A percentile compares a stretch with the other conserved stretches of the same genome.
These are phyloP conservation scores for Pyrenochaeta sp. DNA, from an alignment of 2,329 filamentous ascomycete species.

Conservation along the genomic window DNA sequence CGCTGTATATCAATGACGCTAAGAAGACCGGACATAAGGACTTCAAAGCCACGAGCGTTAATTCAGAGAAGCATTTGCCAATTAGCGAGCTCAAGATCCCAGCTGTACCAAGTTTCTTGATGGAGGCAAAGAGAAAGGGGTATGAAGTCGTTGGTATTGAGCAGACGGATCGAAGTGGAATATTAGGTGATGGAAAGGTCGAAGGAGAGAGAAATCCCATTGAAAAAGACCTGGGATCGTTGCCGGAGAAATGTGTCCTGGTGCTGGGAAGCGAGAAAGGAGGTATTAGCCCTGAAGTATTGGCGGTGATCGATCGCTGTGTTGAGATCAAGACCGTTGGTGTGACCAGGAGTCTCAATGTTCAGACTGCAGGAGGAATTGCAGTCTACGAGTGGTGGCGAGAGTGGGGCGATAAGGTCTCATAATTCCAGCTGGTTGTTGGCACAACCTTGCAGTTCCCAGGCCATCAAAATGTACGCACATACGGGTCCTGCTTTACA, in stretches of 20 bases:
- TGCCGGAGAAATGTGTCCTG: conserved; percentile 53
- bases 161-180: conserved; percentile 60
- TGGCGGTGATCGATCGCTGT: conserved; percentile 60
- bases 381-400: conserved; percentile 62
- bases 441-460: too few relatives aligned
- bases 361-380: conserved; percentile 62
- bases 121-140: conserved; percentile 54
- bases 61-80: conserved; percentile 59
- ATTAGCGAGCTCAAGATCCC: conserved; percentile 50
- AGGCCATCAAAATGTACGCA: too few relatives aligned
- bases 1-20: conserved; percentile 55
- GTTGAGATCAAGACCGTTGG: conserved; percentile 63
- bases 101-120: conserved; percentile 50
- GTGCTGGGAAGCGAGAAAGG: conserved; percentile 62
- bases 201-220: not conserved
- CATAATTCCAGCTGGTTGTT: too few relatives aligned
- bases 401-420: conserved; percentile 48
- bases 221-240: conserved; percentile 31
- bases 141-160: conserved; percentile 63
- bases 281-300: conserved; percentile 58
- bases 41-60: conserved; percentile 60
- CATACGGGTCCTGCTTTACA: too few relatives aligned
- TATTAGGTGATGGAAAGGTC: conserved; percentile 49
- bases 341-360: conserved; percentile 63
- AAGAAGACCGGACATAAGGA: conserved; percentile 55